These are phyloP conservation scores for Spathaspora passalidarum DNA, from an alignment of 805 yeast species.

Conservation along the genomic window DNA sequence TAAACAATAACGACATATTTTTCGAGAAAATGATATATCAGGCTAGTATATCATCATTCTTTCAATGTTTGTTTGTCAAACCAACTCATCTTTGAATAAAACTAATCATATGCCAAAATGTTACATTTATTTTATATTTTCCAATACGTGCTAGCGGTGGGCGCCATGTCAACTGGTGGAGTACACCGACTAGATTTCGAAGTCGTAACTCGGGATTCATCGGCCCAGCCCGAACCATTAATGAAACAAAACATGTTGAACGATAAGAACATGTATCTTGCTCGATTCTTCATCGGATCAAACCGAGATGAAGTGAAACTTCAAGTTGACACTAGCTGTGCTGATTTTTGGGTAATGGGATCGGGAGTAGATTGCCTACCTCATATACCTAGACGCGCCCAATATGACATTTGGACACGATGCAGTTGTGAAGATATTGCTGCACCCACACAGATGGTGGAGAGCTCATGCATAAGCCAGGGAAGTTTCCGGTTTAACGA, in stretches of 20 bases:
- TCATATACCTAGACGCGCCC: not conserved
- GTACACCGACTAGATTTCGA: not conserved
- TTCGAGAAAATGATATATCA: not conserved
- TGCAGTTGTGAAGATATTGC: not conserved
- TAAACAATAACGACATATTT: not conserved
- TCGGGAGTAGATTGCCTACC: constrained; percentile 7
- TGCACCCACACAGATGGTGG: not conserved
- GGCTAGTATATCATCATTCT: not conserved
- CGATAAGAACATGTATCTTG: not conserved
- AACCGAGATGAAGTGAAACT: constrained; percentile 15
- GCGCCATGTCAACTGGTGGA: not conserved
- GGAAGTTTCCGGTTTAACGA: not conserved
- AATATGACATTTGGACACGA: not conserved
- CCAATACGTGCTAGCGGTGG: not conserved
- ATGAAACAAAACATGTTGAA: not conserved
- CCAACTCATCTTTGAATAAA: not conserved
- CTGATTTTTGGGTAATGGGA: constrained; percentile 18
- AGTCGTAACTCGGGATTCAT: not conserved
- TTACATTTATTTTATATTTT: not conserved
- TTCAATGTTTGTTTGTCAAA: not conserved
- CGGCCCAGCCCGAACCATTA: not conserved
- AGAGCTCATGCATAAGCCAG: not conserved
- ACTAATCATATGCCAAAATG: not conserved
- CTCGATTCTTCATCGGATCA: constrained; percentile 14
- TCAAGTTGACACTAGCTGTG: constrained; percentile 14